Evolutionary conservation across 1,284 basidiomycete genomes (phyloP), one percentile per base, ranked within the genome.

Genomic region (Filobasidium uniguttulatum): DNA sequence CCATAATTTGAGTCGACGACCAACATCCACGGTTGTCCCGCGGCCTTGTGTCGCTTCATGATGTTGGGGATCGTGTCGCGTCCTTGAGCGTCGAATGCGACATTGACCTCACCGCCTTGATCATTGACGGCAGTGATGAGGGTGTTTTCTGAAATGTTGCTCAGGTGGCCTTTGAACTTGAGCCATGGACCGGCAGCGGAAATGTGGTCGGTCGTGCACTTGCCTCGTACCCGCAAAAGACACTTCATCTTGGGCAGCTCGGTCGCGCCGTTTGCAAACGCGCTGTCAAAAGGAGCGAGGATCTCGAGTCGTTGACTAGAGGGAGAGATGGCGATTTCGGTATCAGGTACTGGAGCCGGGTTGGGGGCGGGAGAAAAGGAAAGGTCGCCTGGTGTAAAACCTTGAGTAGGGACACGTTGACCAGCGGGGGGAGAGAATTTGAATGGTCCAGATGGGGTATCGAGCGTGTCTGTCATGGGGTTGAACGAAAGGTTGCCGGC

Each of bases 131-230:
- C 90, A 5, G 78, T 82, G 60, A 78, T 82, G 57, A 79, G 70
- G 12, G 94, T 80, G 70, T 98, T 98, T 69, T 97, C 89, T 1
- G 91, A 90, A 54, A 97, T 90, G 68, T 97, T 96, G 37, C 82
- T 84, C 36, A 98, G 73, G 70, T 98, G 91, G 0, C 91, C 75
- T 60, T 71, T 98, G 75, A 94, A 99, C 74, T 97, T 97, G 57
- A 98, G 73, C 94, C 94, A 98, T 34, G 88, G 85, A 1, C 90
- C 90, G 26, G 90, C 91, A 44, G 91, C 90, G 35, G 85, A 89
- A 53, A 96, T 96, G 66, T 96, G 90, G 64, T 99, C 94, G 25
- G 94, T 99, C 15, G 93, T 98, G 70, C 93, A 98, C 72, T 99
- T 98, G 43, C 94, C 94, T 57, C 86, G 74, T 15, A 98, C 86